These are phyloP conservation scores for Dendrobium huoshanense DNA, from an alignment of 106 monocot genomes.

Conservation along the genomic window DNA sequence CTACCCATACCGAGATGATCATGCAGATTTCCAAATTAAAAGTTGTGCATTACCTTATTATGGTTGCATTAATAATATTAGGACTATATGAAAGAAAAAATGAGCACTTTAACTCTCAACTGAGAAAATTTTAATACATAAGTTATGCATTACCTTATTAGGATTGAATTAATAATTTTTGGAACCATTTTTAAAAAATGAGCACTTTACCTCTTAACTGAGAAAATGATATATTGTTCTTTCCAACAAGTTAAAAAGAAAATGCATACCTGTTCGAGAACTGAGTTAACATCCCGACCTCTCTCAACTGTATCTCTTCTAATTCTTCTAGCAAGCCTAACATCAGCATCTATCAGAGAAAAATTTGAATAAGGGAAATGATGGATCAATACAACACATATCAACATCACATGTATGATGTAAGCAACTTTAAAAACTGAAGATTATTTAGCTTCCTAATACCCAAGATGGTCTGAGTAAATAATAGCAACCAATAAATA, in stretches of 20 bases:
- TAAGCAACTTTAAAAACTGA: neutral
- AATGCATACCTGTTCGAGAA: slow-evolving; percentile 64
- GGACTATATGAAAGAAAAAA: neutral
- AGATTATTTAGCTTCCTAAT: neutral
- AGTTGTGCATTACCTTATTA: neutral
- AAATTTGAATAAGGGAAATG: neutral
- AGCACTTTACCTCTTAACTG: neutral
- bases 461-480: neutral
- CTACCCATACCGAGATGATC: too few species aligned
- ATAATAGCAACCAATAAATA: neutral
- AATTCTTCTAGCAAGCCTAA: slow-evolving; percentile 73
- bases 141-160: neutral
- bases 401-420: neutral
- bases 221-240: neutral
- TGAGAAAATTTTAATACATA: neutral
- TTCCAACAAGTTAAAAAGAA: neutral
- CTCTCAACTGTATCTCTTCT: slow-evolving; percentile 72
- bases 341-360: slow-evolving; percentile 47
- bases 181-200: neutral
- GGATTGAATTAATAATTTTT: neutral
- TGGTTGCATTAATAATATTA: neutral
- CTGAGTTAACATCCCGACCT: slow-evolving; percentile 74
- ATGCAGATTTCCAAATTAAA: neutral
- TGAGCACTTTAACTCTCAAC: neutral
- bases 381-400: neutral